These are phyloP conservation scores for Dothideomycetidae sp. DNA, from an alignment of 2,329 filamentous ascomycete species.

Conservation along the genomic window DNA sequence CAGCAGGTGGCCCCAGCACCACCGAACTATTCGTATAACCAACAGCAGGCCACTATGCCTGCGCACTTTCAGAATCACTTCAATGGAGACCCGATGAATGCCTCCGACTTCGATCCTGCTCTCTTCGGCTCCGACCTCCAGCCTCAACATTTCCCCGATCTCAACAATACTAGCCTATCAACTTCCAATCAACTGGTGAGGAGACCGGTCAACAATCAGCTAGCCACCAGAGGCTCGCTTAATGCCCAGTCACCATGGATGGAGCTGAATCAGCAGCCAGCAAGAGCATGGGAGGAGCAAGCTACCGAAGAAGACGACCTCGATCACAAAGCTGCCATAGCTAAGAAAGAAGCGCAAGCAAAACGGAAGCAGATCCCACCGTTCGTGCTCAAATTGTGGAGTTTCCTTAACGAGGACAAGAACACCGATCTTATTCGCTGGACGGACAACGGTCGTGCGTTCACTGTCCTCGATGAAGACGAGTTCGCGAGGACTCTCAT, in stretches of 20 bases:
- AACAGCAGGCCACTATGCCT: slow-evolving; percentile 16
- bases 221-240: slow-evolving; percentile 25
- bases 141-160: slow-evolving; percentile 7
- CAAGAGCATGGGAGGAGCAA: slow-evolving; percentile 29
- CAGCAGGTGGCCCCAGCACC: slow-evolving; percentile 4
- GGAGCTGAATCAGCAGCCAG: slow-evolving; percentile 25
- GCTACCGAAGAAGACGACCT: slow-evolving; percentile 64
- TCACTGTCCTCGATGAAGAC: slow-evolving; percentile 92
- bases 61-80: slow-evolving; percentile 3
- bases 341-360: slow-evolving; percentile 73
- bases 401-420: slow-evolving; percentile 83
- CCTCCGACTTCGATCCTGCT: slow-evolving; percentile 6
- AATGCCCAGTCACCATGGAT: slow-evolving; percentile 27
- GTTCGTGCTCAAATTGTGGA: slow-evolving; percentile 84
- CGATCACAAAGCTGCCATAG: slow-evolving; percentile 63
- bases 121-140: slow-evolving; percentile 7
- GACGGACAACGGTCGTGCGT: slow-evolving; percentile 93
- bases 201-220: slow-evolving; percentile 32
- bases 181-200: slow-evolving; percentile 32
- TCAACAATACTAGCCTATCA: slow-evolving; percentile 12
- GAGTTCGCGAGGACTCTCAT: slow-evolving; percentile 64
- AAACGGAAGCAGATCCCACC: slow-evolving; percentile 94
- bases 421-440: slow-evolving; percentile 92
- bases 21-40: slow-evolving; percentile 1
- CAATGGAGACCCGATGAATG: slow-evolving; percentile 6